phyloP scores from a whole-genome alignment of 2,329 filamentous ascomycete species.

The Penicillium concentricum region DNA sequence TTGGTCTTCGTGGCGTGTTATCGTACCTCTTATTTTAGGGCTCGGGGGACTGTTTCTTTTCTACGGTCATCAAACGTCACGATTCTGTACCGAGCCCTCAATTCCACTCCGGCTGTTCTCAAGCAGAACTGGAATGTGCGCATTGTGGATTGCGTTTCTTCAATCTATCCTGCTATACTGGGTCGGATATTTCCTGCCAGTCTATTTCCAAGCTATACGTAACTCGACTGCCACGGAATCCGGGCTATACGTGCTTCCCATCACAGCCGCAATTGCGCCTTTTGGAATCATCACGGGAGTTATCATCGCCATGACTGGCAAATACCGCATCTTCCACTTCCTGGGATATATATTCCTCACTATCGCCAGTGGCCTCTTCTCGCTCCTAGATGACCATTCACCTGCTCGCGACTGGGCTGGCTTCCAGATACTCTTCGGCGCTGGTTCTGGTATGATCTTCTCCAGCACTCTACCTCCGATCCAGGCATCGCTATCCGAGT shows the following conservation, averaged over 20 bases:
- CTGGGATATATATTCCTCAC: constrained; percentile 28
- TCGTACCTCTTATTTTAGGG: constrained; percentile 32
- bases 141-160: constrained; percentile 13
- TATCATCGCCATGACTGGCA: constrained; percentile 34
- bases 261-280: constrained; percentile 23
- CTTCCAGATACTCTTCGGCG: constrained; percentile 29
- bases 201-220: constrained; percentile 49
- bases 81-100: background rate
- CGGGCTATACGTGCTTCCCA: constrained; percentile 34
- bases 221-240: constrained; percentile 33
- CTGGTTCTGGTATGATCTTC: constrained; percentile 30
- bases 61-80: constrained; percentile 18
- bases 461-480: constrained; percentile 28
- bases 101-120: constrained; percentile 1
- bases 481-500: constrained; percentile 29
- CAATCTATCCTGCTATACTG: constrained; percentile 16
- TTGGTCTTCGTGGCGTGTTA: constrained; percentile 31
- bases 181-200: constrained; percentile 38
- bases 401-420: constrained; percentile 28
- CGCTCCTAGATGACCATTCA: constrained; percentile 24
- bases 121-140: background rate
- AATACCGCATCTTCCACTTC: constrained; percentile 33
- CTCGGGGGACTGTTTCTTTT: constrained; percentile 26
- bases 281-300: constrained; percentile 31
- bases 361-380: constrained; percentile 30